Base-by-base conservation (phyloP, 2,329 filamentous ascomycete genomes). In the Diaporthe ilicicola region DNA sequence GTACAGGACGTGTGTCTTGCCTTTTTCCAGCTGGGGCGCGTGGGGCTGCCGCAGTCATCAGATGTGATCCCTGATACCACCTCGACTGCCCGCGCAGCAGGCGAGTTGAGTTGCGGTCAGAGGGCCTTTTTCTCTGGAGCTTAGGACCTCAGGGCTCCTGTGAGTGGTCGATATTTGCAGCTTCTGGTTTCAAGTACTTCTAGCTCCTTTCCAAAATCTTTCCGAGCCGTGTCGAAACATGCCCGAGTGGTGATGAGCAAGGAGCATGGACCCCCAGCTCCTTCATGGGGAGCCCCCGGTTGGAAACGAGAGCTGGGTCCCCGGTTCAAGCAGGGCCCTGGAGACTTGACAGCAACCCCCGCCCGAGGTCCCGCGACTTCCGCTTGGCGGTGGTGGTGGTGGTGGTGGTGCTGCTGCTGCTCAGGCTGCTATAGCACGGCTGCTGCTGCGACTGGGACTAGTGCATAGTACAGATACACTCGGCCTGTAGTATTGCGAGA, bases 111-210 rank as follows among this genome's bases (percentile, higher is more conserved):
- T 64, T 50, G 59, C 59, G 44, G 44, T 37, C 59, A 64, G 44
- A 27, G 44, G 42, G 27, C 27, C 27, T n/a, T 39, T n/a, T 39
- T 50, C 59, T 34, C 59, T 50, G 59, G 59, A 64, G 59, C 59
- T 64, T 42, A 42, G 34, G 44, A 42, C 59, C 29, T 22, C 42
- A 37, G 59, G 32, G 29, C 44, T 37, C 44, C 42, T 64, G 59
- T 64, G 59, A 64, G 59, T 50, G 59, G 59, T 50, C 15, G 44
- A 29, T 64, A 50, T 50, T 64, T 59, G 48, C 42, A 53, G 27
- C 34, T 65, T 61, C 42, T 39, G 50, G 71, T 73, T 73, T 73
- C 71, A 73, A 34, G 69, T 71, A 66, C 68, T 73, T 73, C 71
- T 73, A 71, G 69, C 68, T 69, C 54, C 64, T 37, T 73, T 73